Evolutionary conservation across 2,329 filamentous ascomycete genomes (phyloP), one percentile per base, ranked within the genome.

Genomic region (Plenodomus biglobosus): DNA sequence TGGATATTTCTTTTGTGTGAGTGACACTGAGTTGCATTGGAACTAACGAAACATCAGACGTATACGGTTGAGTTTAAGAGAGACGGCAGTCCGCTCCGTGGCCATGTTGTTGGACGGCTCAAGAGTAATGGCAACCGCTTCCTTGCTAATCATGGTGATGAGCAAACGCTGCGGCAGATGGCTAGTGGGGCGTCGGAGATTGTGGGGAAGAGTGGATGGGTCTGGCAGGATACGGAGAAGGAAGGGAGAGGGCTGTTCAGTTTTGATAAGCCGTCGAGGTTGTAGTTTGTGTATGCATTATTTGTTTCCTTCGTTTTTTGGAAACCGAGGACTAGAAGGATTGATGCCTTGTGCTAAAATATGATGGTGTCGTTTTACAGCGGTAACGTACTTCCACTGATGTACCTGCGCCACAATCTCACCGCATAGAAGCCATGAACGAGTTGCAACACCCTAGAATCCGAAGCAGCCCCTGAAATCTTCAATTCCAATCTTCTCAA

Each of bases 21-120:
- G 22, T n/a, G n/a, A n/a, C n/a, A n/a, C n/a, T n/a, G n/a, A n/a
- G n/a, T n/a, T n/a, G n/a, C n/a, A n/a, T n/a, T 24, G 11, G 11
- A 24, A 36, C 53, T 59, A 38, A 55, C 35, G 0, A 21, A 20
- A 7, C 13, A 24, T 10, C 30, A 84, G 79, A 85, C 82, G 8
- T 85, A 85, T 46, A 85, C 82, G 0, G 79, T 84, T 1, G 78
- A 83, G 42, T 85, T 79, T 58, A 68, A 71, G 20, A 75, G 82
- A 3, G 73, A 79, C 45, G 80, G 79, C 3, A 71, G 60, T 1
- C 80, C 82, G 0, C 45, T 67, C 13, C 62, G 65, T 22, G 82
- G 76, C 1, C 75, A 78, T 60, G 68, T 85, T 2, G 71, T 85
- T 0, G 82, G 82, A 0, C 71, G 79, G 24, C 54, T 85, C 46